These are phyloP conservation scores for Leccinum sublutescens DNA, from an alignment of 768 basidiomycete genomes.

Conservation along the genomic window DNA sequence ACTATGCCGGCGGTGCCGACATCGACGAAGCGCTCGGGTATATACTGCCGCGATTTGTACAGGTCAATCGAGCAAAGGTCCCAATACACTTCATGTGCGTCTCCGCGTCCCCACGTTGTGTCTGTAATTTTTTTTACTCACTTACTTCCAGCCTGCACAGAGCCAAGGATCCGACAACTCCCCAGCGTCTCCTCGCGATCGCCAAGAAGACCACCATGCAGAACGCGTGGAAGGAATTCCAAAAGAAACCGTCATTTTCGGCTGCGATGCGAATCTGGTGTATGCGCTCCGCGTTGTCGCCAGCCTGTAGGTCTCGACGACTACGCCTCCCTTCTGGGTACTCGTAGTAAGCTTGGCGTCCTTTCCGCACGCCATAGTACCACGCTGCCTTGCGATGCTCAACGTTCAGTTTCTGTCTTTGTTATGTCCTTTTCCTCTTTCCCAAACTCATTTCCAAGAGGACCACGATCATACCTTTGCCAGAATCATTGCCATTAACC, in stretches of 20 bases:
- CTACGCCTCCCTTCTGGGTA: neutral
- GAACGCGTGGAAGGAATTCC: neutral
- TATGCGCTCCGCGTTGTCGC: neutral
- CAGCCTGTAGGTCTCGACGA: neutral
- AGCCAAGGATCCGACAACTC: neutral
- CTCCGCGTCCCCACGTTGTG: neutral
- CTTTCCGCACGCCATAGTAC: neutral
- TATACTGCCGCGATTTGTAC: neutral
- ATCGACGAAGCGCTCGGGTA: neutral
- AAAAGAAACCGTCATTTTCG: neutral
- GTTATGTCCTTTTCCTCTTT: neutral
- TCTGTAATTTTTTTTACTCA: neutral
- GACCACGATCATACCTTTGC: neutral
- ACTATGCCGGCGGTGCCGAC: constrained; percentile 1
- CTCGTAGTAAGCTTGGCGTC: neutral
- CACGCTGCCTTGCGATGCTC: neutral
- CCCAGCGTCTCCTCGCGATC: neutral
- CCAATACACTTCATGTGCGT: neutral
- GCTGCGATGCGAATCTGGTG: neutral
- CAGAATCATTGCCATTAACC: neutral
- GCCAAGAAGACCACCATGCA: neutral
- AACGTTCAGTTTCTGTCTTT: neutral
- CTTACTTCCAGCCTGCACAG: neutral
- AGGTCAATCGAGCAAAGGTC: neutral
- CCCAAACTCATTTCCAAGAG: neutral